Conservation (phyloP, 1,284 basidiomycete species). For the Ceratobasidium sp. region DNA sequence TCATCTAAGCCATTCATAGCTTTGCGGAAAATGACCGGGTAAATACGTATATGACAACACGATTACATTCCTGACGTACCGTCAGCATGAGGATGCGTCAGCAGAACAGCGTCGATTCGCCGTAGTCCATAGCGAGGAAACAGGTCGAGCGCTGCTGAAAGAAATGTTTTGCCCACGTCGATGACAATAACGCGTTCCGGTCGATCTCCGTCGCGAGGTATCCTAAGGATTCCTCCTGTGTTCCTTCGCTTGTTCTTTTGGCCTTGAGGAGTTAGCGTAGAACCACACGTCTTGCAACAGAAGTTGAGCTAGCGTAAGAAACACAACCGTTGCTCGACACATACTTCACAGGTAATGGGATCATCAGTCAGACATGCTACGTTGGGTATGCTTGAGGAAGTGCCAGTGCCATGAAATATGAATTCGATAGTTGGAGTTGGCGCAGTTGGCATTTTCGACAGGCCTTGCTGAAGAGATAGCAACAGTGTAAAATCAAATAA, state of each 20-base stretch:
- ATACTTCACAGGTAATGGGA: slow-evolving; percentile 30
- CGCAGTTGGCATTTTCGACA: slow-evolving; percentile 4
- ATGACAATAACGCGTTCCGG: slow-evolving; percentile 63
- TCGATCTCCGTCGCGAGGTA: slow-evolving; percentile 54
- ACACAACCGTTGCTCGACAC: background rate
- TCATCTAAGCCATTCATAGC: slow-evolving; percentile 87
- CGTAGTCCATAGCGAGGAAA: slow-evolving; percentile 75
- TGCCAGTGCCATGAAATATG: slow-evolving; percentile 77
- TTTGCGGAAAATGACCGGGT: slow-evolving; percentile 48
- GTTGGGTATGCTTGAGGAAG: slow-evolving; percentile 57
- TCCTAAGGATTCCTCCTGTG: slow-evolving; percentile 69
- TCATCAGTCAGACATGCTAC: slow-evolving; percentile 20
- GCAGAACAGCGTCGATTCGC: slow-evolving; percentile 76
- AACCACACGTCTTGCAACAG: slow-evolving; percentile 62
- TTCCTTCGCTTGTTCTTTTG: slow-evolving; percentile 79
- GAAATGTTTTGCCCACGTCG: slow-evolving; percentile 83
- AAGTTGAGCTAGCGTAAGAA: background rate
- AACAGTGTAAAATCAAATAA: too few species aligned
- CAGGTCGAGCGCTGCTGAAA: slow-evolving; percentile 60
- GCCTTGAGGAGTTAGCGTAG: slow-evolving; percentile 67
- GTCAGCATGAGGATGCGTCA: slow-evolving; percentile 82
- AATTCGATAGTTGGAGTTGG: slow-evolving; percentile 54
- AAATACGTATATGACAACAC: background rate
- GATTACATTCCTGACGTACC: slow-evolving; percentile 54
- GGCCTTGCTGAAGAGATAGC: too few species aligned